Evolutionary conservation across 176 grass and related monocot species (phyloP).

Genomic region (Raddia guianensis): DNA sequence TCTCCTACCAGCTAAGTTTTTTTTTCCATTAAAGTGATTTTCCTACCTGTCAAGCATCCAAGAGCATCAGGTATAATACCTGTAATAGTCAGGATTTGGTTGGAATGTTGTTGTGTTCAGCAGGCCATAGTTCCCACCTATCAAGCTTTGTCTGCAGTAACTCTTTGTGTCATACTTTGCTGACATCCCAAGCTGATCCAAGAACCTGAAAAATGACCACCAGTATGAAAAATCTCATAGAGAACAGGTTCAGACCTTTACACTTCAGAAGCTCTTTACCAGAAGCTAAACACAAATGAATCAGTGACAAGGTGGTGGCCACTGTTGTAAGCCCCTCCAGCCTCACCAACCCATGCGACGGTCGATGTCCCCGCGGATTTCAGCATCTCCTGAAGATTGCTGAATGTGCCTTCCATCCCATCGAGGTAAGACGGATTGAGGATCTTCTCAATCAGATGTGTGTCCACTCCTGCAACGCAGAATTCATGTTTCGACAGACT

Average conservation of each 20-base stretch:
- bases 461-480: constrained; percentile 60
- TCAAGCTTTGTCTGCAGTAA: constrained; percentile 73
- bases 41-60: constrained; percentile 19
- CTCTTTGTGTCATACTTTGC: constrained; percentile 71
- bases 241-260: not conserved
- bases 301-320: constrained; percentile 90
- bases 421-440: constrained; percentile 72
- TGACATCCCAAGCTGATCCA: constrained; percentile 76
- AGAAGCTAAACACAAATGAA: constrained; percentile 93
- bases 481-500: not conserved
- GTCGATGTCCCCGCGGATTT: constrained; percentile 53
- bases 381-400: constrained; percentile 57
- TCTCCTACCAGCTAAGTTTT: not conserved
- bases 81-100: constrained; percentile 90
- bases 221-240: not conserved
- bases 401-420: constrained; percentile 55
- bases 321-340: constrained; percentile 95
- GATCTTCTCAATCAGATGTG: constrained; percentile 70
- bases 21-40: constrained; percentile 14
- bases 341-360: constrained; percentile 79
- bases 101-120: constrained; percentile 64
- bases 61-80: constrained; percentile 43
- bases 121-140: constrained; percentile 88
- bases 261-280: constrained; percentile 44
- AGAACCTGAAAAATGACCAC: constrained; percentile 48